Percentiles rank a stretch among this genome's conserved stretches.
Evolutionary conservation across 768 basidiomycete genomes (phyloP).

Genomic region (Lactifluus pinguis): DNA sequence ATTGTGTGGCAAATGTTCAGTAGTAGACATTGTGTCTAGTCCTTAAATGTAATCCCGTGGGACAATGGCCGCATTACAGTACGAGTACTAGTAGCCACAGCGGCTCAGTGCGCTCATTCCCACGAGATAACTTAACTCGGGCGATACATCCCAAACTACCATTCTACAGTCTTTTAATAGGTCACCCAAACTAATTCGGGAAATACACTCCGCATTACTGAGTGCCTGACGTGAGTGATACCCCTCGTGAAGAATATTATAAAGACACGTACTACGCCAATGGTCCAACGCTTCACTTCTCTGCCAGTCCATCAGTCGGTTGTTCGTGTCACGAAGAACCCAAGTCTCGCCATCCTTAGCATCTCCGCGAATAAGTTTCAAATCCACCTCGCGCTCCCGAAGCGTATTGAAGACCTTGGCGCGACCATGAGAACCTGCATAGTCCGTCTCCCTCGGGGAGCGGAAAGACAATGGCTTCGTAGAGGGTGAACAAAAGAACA

Average conservation of each 20-base stretch:
- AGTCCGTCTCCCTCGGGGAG: constrained; percentile 43
- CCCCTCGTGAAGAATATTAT: neutral
- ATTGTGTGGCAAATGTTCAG: constrained; percentile 6
- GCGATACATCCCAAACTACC: too few relatives aligned
- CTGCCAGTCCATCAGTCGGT: constrained; percentile 60
- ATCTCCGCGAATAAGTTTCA: constrained; percentile 15
- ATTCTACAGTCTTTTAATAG: constrained; percentile 35
- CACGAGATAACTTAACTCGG: neutral
- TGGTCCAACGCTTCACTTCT: constrained; percentile 54
- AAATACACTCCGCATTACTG: constrained; percentile 75
- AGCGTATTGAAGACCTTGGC: constrained; percentile 48
- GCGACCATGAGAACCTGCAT: constrained; percentile 60
- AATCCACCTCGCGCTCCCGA: constrained; percentile 19
- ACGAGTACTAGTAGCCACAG: neutral
- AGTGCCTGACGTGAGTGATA: neutral
- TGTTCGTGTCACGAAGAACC: constrained; percentile 53
- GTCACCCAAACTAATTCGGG: constrained; percentile 71
- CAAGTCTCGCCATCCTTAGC: constrained; percentile 36
- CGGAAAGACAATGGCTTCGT: constrained; percentile 50
- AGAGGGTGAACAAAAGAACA: constrained; percentile 72
- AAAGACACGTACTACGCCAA: constrained; percentile 56
- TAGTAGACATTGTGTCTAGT: constrained; percentile 3
- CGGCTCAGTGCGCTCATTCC: neutral
- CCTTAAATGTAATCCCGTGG: neutral
- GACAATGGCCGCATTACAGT: neutral